Percentiles rank a stretch among this genome's conserved stretches.
Evolutionary conservation across 768 basidiomycete genomes (phyloP).

Genomic region (Boletus sensibilis): DNA sequence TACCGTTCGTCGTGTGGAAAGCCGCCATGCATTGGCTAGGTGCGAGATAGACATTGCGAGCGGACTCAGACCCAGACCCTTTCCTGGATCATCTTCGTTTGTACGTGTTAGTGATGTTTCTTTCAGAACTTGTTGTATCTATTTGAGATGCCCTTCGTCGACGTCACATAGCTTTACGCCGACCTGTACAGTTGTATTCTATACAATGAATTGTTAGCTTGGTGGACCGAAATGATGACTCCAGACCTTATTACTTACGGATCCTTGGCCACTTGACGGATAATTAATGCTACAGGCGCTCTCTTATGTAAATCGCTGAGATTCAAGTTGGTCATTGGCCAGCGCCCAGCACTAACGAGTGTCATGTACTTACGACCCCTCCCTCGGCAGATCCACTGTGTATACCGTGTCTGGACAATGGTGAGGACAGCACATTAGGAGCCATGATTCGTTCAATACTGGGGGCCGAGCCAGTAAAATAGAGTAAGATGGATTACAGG

Average conservation of each 20-base stretch:
- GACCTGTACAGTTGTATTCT: constrained; percentile 5
- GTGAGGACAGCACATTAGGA: background rate
- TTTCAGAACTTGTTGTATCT: constrained; percentile 12
- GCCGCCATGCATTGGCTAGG: constrained; percentile 36
- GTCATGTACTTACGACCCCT: background rate
- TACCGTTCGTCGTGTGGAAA: constrained; percentile 35
- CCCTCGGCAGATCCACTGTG: background rate
- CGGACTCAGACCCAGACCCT: background rate
- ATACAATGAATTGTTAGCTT: constrained; percentile 1
- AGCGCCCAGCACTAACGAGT: background rate
- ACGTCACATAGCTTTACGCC: background rate
- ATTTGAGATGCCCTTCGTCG: constrained; percentile 9
- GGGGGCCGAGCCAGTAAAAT: background rate
- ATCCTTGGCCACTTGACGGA: background rate
- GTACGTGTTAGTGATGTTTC: background rate
- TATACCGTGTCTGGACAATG: background rate
- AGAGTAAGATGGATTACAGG: background rate
- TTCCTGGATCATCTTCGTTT: constrained; percentile 2
- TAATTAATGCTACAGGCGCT: background rate
- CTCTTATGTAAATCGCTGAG: no score
- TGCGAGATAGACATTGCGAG: constrained; percentile 17
- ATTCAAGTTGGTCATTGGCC: background rate
- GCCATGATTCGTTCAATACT: background rate
- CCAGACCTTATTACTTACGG: background rate
- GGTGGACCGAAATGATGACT: background rate